Conservation (phyloP, 257 asterid genomes). For the Petunia axillaris region DNA sequence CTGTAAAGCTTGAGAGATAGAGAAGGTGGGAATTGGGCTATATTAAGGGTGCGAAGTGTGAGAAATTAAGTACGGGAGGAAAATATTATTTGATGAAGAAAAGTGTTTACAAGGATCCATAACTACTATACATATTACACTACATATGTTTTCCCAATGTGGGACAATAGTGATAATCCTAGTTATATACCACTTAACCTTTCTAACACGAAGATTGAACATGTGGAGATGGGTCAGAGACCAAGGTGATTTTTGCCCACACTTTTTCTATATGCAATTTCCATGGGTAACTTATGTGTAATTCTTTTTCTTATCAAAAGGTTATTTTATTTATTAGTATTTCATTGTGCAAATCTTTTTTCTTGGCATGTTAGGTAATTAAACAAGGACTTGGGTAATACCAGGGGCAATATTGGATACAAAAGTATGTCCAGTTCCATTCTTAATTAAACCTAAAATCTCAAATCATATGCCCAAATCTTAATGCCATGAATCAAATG, state of each 20-base stretch:
- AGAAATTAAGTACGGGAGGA: too few relatives aligned
- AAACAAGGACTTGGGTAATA: background rate
- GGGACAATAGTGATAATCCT: too few relatives aligned
- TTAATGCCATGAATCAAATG: background rate
- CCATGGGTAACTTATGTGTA: background rate
- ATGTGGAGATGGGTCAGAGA: background rate
- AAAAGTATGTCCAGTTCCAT: background rate
- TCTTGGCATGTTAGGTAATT: background rate
- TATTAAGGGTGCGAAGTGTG: background rate
- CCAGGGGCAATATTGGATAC: background rate
- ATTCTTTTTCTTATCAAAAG: background rate
- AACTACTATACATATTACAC: too few relatives aligned
- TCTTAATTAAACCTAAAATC: background rate
- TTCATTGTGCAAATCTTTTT: background rate
- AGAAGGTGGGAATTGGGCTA: background rate
- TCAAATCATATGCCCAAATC: background rate
- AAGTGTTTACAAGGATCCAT: too few relatives aligned
- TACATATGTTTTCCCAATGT: too few relatives aligned
- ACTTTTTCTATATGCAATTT: background rate
- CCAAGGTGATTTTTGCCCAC: background rate
- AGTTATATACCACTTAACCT: too few relatives aligned
- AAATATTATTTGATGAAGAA: too few relatives aligned
- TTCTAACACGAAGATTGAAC: background rate
- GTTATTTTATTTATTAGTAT: background rate
- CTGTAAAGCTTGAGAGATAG: background rate